Evolutionary conservation across 306 rosid species (phyloP).

Genomic region (Begonia masoniana): DNA sequence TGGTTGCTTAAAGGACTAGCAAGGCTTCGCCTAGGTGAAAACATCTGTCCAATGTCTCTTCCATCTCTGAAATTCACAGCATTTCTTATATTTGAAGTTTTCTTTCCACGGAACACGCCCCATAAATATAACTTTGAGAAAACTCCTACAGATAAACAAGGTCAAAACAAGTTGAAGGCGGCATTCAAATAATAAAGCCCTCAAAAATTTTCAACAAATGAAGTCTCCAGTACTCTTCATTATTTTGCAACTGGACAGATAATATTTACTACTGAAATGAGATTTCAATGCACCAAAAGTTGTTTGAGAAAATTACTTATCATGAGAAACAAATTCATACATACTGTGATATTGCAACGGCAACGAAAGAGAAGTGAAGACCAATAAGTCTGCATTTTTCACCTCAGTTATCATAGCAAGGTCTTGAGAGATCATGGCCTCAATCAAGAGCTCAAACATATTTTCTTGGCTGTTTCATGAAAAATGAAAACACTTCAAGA

Average conservation of each 20-base stretch:
- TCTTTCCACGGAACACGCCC: conserved; percentile 60
- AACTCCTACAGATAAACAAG: conserved; percentile 41
- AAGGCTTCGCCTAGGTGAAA: conserved; percentile 10
- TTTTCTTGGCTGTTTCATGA: conserved; percentile 25
- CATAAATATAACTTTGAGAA: conserved; percentile 51
- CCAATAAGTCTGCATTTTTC: conserved; percentile 45
- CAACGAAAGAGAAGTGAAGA: conserved; percentile 49
- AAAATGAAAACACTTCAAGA: background rate
- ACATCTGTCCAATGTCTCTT: conserved; percentile 11
- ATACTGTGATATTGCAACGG: conserved; percentile 40
- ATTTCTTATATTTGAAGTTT: conserved; percentile 11
- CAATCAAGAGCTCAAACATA: conserved; percentile 34
- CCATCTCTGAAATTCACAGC: conserved; percentile 8
- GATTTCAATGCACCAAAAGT: no score
- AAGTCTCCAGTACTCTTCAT: background rate
- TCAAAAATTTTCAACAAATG: background rate
- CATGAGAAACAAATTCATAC: conserved; percentile 11
- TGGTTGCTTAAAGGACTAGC: conserved; percentile 21
- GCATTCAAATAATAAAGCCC: background rate
- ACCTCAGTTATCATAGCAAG: conserved; percentile 38
- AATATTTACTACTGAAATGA: no score
- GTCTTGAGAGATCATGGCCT: conserved; percentile 26
- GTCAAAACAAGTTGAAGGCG: conserved; percentile 5
- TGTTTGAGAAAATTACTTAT: background rate
- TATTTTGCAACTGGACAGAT: background rate